These are phyloP conservation scores for Tolypocladium ovalisporum DNA, from an alignment of 2,329 filamentous ascomycete species.

Conservation along the genomic window DNA sequence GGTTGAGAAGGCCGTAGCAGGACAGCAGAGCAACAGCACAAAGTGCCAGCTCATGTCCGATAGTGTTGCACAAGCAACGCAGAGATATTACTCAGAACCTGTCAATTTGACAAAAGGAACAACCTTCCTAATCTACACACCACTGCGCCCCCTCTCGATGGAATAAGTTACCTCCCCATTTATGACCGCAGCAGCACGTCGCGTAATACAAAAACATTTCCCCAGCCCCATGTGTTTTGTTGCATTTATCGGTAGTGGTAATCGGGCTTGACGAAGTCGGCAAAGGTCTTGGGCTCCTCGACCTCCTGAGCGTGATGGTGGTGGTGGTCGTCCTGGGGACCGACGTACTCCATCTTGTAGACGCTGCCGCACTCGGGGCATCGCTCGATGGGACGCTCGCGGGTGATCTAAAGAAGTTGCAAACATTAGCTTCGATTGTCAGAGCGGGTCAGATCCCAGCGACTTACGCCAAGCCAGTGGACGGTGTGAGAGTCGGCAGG, in stretches of 20 bases:
- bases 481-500: conserved; percentile 87
- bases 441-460: not conserved
- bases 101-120: conserved; percentile 24
- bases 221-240: conserved; percentile 3
- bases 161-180: conserved; percentile 9
- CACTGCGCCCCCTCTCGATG: conserved; percentile 8
- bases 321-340: conserved; percentile 65
- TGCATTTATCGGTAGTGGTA: conserved; percentile 60
- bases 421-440: not conserved
- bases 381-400: conserved; percentile 83
- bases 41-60: not conserved
- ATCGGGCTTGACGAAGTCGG: conserved; percentile 89
- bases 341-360: conserved; percentile 97
- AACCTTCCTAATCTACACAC: conserved; percentile 32
- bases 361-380: conserved; percentile 95
- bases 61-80: conserved; percentile 1
- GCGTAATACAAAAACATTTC: conserved; percentile 10
- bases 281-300: conserved; percentile 90
- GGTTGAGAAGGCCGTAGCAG: not conserved
- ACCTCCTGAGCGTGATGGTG: conserved; percentile 49
- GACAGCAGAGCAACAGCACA: not conserved
- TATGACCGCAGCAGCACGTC: conserved; percentile 13
- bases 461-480: conserved; percentile 77
- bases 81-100: conserved; percentile 17
- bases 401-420: conserved; percentile 58